Percentiles rank a stretch among this genome's conserved stretches.
These are phyloP conservation scores for Hyaloperonospora arabidopsidis DNA, from an alignment of 352 stramenopile species.

Conservation along the genomic window DNA sequence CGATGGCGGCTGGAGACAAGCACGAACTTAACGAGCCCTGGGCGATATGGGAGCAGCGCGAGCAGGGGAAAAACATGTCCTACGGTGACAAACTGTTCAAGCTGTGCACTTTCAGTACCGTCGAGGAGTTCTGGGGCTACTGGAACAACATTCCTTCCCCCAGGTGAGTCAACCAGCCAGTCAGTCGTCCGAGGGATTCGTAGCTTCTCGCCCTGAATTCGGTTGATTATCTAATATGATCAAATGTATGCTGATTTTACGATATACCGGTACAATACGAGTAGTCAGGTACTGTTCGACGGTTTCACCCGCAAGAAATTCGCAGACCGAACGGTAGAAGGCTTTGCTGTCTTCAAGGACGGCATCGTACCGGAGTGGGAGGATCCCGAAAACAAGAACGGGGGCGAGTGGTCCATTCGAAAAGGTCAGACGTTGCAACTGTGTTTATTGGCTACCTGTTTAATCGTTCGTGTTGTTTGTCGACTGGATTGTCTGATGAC, in stretches of 20 bases:
- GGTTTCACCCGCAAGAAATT: conserved; percentile 87
- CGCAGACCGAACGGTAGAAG: conserved; percentile 87
- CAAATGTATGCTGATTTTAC: neutral
- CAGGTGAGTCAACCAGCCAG: conserved; percentile 36
- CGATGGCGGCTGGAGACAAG: conserved; percentile 42
- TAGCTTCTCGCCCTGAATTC: no score
- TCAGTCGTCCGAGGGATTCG: neutral
- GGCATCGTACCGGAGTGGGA: conserved; percentile 88
- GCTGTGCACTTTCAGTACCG: conserved; percentile 77
- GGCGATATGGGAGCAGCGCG: conserved; percentile 82
- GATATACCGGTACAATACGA: neutral
- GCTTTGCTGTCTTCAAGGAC: conserved; percentile 89
- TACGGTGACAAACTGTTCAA: conserved; percentile 86
- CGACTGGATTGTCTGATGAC: no score
- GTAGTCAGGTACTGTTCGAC: conserved; percentile 72
- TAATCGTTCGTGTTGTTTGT: conserved; percentile 1
- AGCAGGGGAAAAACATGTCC: conserved; percentile 66
- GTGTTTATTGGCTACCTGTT: neutral
- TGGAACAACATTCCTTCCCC: conserved; percentile 88
- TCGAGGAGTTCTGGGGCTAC: conserved; percentile 88
- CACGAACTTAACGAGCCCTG: conserved; percentile 79
- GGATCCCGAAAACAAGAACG: conserved; percentile 82
- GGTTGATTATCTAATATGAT: neutral
- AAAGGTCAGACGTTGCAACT: conserved; percentile 37
- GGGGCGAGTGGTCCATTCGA: conserved; percentile 80